Percentiles rank a stretch among this genome's conserved stretches.
phyloP scores from a whole-genome alignment of 2,329 filamentous ascomycete species.

The Aschersonia sp. region DNA sequence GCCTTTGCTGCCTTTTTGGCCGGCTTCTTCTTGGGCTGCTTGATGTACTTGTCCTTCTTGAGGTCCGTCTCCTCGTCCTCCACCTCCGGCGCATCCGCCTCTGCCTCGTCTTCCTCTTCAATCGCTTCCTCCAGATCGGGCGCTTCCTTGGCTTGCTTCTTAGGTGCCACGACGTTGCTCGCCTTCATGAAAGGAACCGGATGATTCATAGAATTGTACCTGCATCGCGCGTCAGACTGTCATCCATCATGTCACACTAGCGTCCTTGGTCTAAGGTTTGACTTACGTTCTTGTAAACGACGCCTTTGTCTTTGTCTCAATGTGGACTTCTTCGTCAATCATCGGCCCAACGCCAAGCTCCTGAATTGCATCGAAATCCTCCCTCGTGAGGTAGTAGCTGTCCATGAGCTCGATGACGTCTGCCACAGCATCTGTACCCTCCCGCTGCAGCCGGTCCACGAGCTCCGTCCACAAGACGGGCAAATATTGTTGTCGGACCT shows the following conservation, averaged over 20 bases:
- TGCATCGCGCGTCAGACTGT: slow-evolving; percentile 15
- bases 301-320: slow-evolving; percentile 75
- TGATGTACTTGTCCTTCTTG: slow-evolving; percentile 93
- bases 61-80: slow-evolving; percentile 69
- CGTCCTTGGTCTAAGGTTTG: background rate
- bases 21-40: slow-evolving; percentile 61
- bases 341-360: slow-evolving; percentile 84
- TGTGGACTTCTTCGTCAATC: slow-evolving; percentile 57
- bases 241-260: too few species aligned
- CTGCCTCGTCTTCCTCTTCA: slow-evolving; percentile 75
- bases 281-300: slow-evolving; percentile 79
- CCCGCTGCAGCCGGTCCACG: slow-evolving; percentile 55
- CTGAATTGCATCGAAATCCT: slow-evolving; percentile 86
- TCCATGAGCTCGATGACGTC: slow-evolving; percentile 94
- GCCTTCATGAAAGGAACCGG: slow-evolving; percentile 96
- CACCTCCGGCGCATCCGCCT: slow-evolving; percentile 40
- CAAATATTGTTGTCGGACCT: slow-evolving; percentile 88
- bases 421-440: slow-evolving; percentile 70
- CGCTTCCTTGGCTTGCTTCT: slow-evolving; percentile 57
- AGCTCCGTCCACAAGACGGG: slow-evolving; percentile 75
- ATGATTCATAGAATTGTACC: slow-evolving; percentile 76
- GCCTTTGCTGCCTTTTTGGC: slow-evolving; percentile 29
- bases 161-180: slow-evolving; percentile 57
- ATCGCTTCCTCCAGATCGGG: slow-evolving; percentile 95
- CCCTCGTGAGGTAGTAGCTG: slow-evolving; percentile 84